A percentile compares a stretch with the other conserved stretches of the same genome.
These are phyloP conservation scores for Russula virescens DNA, from an alignment of 768 basidiomycete species.

Conservation along the genomic window DNA sequence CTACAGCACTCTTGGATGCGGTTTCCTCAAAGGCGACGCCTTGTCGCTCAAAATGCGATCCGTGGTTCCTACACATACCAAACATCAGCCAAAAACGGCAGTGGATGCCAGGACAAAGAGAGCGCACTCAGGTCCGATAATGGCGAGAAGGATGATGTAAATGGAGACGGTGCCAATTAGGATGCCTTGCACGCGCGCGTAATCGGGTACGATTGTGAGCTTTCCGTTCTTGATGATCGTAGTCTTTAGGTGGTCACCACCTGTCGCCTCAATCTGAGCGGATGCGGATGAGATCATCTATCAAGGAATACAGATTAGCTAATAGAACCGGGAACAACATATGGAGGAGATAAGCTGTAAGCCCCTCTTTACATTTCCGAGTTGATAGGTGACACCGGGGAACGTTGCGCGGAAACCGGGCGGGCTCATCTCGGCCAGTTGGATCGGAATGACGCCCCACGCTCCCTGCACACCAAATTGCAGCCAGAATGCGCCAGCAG, in stretches of 20 bases:
- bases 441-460: constrained; percentile 36
- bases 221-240: constrained; percentile 18
- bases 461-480: constrained; percentile 45
- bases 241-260: constrained; percentile 21
- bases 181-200: constrained; percentile 74
- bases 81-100: neutral
- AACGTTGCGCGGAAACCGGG: constrained; percentile 46
- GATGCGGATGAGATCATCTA: constrained; percentile 42
- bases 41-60: neutral
- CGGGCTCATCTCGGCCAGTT: constrained; percentile 43
- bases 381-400: constrained; percentile 41
- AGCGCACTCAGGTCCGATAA: constrained; percentile 74
- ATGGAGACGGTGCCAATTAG: constrained; percentile 81
- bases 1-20: neutral
- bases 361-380: constrained; percentile 32
- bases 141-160: constrained; percentile 67
- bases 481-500: constrained; percentile 44
- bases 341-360: no score
- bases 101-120: neutral
- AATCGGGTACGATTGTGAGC: constrained; percentile 34
- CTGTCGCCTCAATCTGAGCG: constrained; percentile 45
- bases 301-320: no score
- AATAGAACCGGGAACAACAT: no score
- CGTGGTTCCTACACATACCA: constrained; percentile 3
- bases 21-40: neutral